Base-by-base conservation (phyloP, 148 eudicot species). In the Vaccinium myrtillus region DNA sequence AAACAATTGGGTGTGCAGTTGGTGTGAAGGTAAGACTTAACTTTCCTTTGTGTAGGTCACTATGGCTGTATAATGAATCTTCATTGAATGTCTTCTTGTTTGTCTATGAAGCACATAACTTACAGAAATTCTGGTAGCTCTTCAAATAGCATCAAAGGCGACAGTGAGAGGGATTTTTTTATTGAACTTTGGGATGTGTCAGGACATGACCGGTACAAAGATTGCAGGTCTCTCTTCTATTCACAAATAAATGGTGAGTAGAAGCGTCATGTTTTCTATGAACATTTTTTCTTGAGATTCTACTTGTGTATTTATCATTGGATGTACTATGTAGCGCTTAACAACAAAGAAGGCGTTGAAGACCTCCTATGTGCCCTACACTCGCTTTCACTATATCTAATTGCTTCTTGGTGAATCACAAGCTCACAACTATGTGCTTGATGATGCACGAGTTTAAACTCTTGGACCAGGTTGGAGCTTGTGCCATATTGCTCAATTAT, bases 181-280 rank as follows among this genome's bases (percentile, higher is more conserved):
- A 86, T 96, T 82, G 99, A 96, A 85, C 91, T 96, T 15, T 94
- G 98, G 99, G 99, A 96, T 90, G 90, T 96, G 53, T 93, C 98
- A 58, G 99, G 99, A 74, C 99, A 96, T 89, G 99, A 96, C 15
- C 94, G 98, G 14, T 96, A 96, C 87, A 93, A 93, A 90, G 98
- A 93, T 81, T 94, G 98, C 81, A 95, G 99, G 53, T 93, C 98
- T 86, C 91, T 94, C 59, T 96, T 96, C 83, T 96, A 96, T 85
- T 92, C 97, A 14, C 95, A 95, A 83, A 92, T 95, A 75, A 95
- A 95, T 78, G 98, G 98, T 95, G 76, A 87, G 91, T 32, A 63
- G 36, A 74, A 75, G 53, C 8, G 30, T 53, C 77, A 18, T 75
- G 56, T 54, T 54, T 84, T 82, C n/a, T 59, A 23, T 3, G n/a